These are phyloP conservation scores for Rhodotorula paludigena DNA, from an alignment of 768 basidiomycete species.

Conservation along the genomic window DNA sequence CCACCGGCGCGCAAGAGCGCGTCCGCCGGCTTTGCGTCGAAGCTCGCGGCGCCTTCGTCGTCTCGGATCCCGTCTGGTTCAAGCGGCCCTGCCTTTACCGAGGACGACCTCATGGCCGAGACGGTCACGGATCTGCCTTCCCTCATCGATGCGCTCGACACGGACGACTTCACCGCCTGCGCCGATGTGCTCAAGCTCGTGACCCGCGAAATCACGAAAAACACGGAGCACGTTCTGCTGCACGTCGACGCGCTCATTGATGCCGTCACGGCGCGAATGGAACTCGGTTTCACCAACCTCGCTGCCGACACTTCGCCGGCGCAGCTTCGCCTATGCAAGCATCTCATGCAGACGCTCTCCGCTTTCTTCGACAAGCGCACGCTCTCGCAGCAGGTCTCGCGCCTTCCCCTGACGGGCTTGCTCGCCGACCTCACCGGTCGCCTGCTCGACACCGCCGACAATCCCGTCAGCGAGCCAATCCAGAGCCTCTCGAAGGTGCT, in stretches of 20 bases:
- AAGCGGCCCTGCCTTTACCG: slow-evolving; percentile 13
- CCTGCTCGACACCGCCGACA: slow-evolving; percentile 89
- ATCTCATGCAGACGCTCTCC: slow-evolving; percentile 91
- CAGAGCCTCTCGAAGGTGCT: slow-evolving; percentile 93
- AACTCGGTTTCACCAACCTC: slow-evolving; percentile 70
- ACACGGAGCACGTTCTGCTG: slow-evolving; percentile 73
- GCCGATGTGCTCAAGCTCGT: slow-evolving; percentile 92
- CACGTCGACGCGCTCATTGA: slow-evolving; percentile 72
- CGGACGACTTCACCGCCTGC: slow-evolving; percentile 65
- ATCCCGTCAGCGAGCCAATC: slow-evolving; percentile 64
- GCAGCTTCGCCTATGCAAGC: slow-evolving; percentile 83
- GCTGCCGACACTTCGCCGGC: slow-evolving; percentile 42
- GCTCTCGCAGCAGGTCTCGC: slow-evolving; percentile 78
- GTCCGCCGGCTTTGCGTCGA: slow-evolving; percentile 16
- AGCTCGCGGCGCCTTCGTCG: neutral
- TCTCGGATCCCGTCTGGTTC: neutral
- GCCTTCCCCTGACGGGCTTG: slow-evolving; percentile 76
- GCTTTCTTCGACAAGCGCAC: slow-evolving; percentile 86
- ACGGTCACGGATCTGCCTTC: slow-evolving; percentile 17
- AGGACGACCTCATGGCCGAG: slow-evolving; percentile 29
- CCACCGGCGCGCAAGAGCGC: slow-evolving; percentile 2
- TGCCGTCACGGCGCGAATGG: slow-evolving; percentile 84
- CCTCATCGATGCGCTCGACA: slow-evolving; percentile 26
- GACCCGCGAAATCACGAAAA: slow-evolving; percentile 73
- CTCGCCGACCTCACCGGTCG: slow-evolving; percentile 86